These are phyloP conservation scores for Wickerhamiella bombiphila DNA, from an alignment of 805 yeast species.

Conservation along the genomic window DNA sequence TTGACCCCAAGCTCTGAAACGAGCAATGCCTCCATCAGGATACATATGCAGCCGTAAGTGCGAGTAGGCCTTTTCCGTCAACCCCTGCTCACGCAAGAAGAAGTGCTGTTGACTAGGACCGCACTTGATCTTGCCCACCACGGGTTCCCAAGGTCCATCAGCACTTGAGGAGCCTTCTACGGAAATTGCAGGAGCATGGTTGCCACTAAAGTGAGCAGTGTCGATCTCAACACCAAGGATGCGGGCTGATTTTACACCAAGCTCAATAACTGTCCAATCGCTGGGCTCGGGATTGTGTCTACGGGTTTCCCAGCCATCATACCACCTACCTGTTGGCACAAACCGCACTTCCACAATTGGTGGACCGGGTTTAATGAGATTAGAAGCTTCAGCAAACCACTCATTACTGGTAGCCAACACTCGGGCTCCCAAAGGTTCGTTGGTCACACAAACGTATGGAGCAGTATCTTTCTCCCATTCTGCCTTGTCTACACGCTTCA, in stretches of 20 bases:
- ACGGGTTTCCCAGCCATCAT: conserved; percentile 97
- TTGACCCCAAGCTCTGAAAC: conserved; percentile 78
- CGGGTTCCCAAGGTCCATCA: conserved; percentile 45
- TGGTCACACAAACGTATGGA: conserved; percentile 49
- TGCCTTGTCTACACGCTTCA: conserved; percentile 10
- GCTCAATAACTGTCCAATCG: conserved; percentile 73
- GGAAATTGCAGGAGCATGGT: conserved; percentile 81
- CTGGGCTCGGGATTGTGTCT: conserved; percentile 75
- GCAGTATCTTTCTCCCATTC: conserved; percentile 14
- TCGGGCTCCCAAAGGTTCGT: conserved; percentile 69
- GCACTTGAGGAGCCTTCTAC: conserved; percentile 50
- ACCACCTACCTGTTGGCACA: conserved; percentile 86
- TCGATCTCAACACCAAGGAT: conserved; percentile 78
- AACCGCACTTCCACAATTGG: conserved; percentile 75
- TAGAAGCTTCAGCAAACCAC: conserved; percentile 90
- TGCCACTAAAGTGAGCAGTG: conserved; percentile 88
- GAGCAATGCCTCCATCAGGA: conserved; percentile 97
- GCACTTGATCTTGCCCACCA: conserved; percentile 62
- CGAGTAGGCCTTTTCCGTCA: conserved; percentile 53
- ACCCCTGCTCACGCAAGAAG: conserved; percentile 40
- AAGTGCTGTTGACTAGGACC: conserved; percentile 84
- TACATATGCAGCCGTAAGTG: conserved; percentile 80
- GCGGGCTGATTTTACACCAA: conserved; percentile 73
- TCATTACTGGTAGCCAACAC: conserved; percentile 65
- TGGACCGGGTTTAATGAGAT: conserved; percentile 63